These are phyloP conservation scores for Austroboletus niveus DNA, from an alignment of 1,284 basidiomycete species.

Conservation along the genomic window DNA sequence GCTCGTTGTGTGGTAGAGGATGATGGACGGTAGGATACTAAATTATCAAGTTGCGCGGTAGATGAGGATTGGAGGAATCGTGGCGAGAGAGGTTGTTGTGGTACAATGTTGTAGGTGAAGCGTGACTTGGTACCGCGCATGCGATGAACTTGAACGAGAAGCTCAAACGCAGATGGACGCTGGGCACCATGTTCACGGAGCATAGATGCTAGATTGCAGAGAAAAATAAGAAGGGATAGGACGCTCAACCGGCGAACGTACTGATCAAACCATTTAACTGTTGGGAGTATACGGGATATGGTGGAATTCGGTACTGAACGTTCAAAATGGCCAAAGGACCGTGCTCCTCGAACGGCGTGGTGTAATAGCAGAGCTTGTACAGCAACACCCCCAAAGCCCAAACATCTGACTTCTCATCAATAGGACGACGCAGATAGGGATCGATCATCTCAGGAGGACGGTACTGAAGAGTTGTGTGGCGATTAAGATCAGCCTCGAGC, in stretches of 20 bases:
- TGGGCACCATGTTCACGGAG: constrained; percentile 83
- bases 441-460: constrained; percentile 99
- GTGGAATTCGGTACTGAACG: constrained; percentile 92
- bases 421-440: constrained; percentile 75
- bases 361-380: constrained; percentile 97
- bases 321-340: constrained; percentile 96
- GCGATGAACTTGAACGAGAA: constrained; percentile 73
- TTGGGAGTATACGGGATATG: constrained; percentile 89
- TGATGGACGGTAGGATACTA: constrained; percentile 40
- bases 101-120: constrained; percentile 62
- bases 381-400: constrained; percentile 96
- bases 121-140: constrained; percentile 82
- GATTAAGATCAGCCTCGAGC: constrained; percentile 90
- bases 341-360: constrained; percentile 97
- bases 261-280: constrained; percentile 88
- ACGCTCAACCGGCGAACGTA: constrained; percentile 38
- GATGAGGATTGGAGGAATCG: constrained; percentile 34
- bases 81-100: constrained; percentile 48
- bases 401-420: constrained; percentile 94
- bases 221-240: constrained; percentile 11
- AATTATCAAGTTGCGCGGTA: constrained; percentile 29
- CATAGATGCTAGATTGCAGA: constrained; percentile 65
- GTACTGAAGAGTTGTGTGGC: constrained; percentile 94
- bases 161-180: constrained; percentile 79
- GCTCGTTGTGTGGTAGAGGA: constrained; percentile 24